Percentiles rank a stretch among this genome's conserved stretches.
Conservation (phyloP, 1,284 basidiomycete species). For the Cryptococcus floricola region DNA sequence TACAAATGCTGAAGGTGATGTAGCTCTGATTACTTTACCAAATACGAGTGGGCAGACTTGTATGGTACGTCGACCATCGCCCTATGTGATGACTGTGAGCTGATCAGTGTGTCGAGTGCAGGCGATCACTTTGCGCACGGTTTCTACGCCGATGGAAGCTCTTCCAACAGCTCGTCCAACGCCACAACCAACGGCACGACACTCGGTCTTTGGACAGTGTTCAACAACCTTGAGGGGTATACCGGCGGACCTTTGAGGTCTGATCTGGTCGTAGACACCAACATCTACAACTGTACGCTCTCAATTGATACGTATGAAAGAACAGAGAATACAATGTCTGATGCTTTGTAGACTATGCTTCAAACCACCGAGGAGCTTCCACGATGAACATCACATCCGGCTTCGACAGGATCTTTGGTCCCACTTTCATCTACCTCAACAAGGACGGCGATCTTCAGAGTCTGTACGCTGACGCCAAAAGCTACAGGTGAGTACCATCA, state of each 20-base stretch:
- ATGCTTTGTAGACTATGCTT: constrained; percentile 6
- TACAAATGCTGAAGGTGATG: neutral
- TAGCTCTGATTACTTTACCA: constrained; percentile 36
- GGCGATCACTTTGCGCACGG: constrained; percentile 31
- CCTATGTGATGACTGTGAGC: neutral
- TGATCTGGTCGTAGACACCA: constrained; percentile 35
- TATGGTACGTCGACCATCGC: constrained; percentile 4
- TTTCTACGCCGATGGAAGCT: constrained; percentile 33
- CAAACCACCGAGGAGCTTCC: constrained; percentile 35
- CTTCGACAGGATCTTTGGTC: constrained; percentile 38
- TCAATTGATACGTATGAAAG: neutral
- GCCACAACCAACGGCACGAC: constrained; percentile 23
- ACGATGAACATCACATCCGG: constrained; percentile 33
- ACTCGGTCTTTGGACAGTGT: constrained; percentile 36
- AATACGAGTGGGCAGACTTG: constrained; percentile 29
- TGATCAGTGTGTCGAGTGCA: neutral
- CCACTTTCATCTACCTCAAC: constrained; percentile 20
- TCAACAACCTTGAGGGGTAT: constrained; percentile 36
- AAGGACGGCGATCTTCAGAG: constrained; percentile 3
- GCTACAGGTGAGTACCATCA: neutral
- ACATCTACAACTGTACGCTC: constrained; percentile 32
- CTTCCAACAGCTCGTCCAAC: constrained; percentile 19
- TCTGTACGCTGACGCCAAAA: constrained; percentile 9
- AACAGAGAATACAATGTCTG: neutral
- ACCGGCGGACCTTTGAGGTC: constrained; percentile 29